phyloP scores from a whole-genome alignment of 306 rosid genomes.

The Arachis hypogaea region DNA sequence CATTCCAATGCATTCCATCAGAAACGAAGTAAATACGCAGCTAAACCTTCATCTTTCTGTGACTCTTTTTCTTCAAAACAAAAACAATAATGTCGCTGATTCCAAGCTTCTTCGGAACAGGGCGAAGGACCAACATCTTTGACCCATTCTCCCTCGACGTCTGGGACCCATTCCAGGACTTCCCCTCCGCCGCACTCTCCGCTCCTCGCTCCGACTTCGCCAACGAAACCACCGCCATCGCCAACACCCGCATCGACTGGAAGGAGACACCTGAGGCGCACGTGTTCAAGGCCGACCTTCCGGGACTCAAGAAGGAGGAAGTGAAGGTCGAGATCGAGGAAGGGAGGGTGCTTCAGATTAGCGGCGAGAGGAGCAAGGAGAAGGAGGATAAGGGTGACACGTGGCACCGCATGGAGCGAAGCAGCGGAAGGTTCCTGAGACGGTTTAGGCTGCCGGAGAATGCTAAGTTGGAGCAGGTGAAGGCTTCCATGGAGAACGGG shows the following conservation, averaged over 20 bases:
- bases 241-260: conserved; percentile 49
- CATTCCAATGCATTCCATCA: not conserved
- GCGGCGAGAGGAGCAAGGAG: conserved; percentile 47
- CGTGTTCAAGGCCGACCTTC: conserved; percentile 48
- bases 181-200: conserved; percentile 5
- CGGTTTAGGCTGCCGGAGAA: conserved; percentile 52
- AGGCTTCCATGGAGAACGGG: conserved; percentile 46
- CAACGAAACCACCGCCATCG: conserved; percentile 26
- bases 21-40: no score
- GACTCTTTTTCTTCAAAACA: no score
- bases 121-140: conserved; percentile 44
- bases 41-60: no score
- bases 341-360: conserved; percentile 42
- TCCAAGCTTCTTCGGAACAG: conserved; percentile 50
- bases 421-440: conserved; percentile 43
- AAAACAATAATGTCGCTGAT: conserved; percentile 40
- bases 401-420: conserved; percentile 50
- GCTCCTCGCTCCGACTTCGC: not conserved
- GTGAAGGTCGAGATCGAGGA: conserved; percentile 51
- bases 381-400: conserved; percentile 46
- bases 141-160: conserved; percentile 45
- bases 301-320: conserved; percentile 47
- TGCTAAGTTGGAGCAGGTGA: conserved; percentile 41
- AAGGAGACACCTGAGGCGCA: conserved; percentile 50
- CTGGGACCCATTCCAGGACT: conserved; percentile 45